Evolutionary conservation across 352 stramenopile genomes (phyloP), one percentile per base, ranked within the genome.

Genomic region (Lagenidium giganteum): DNA sequence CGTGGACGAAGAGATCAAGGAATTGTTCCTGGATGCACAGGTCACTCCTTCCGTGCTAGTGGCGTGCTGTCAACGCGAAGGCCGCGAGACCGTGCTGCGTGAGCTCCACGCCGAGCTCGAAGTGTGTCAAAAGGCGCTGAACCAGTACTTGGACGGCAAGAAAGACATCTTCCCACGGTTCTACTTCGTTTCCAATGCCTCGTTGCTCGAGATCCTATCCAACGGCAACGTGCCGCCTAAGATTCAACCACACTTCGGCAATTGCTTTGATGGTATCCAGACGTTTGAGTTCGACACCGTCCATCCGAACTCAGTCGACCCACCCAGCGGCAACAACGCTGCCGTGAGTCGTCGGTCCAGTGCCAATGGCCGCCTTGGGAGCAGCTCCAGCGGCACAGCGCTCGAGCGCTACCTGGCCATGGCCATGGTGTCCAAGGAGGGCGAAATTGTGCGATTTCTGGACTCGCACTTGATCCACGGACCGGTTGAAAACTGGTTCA

Each of bases 161-260:
- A 98, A 98, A 60, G 96, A 98, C 42, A 87, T 97, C 5, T 97
- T 97, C 40, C 87, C 94, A 8, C 71, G 93, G 16, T 98, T 98
- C 52, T 98, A 98, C 49, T 98, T 98, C 48, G 89, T 98, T 25
- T 97, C 89, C 9, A 96, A 96, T 20, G 84, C 95, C 14, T 93
- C 88, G 18, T 54, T 98, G 25, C 75, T 98, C 3, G 92, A 98
- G 47, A 98, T 98, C 49, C 62, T 98, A 24, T 96, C 81, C 6
- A 97, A 98, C 61, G 93, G 94, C 5, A 98, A 92, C 35, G 52
- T 60, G 2, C 90, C 89, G 8, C 73, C 80, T 3, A 80, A 83
- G 8, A 71, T 97, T 16, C 72, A 94, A 54, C 81, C 83, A 8
- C 87, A 97, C 51, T 79, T 97, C 29, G 83, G 83, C 8, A 92